A percentile compares a stretch with the other conserved stretches of the same genome.
phyloP scores from a whole-genome alignment of 176 grass and related monocot species.

The Oryza australiensis region DNA sequence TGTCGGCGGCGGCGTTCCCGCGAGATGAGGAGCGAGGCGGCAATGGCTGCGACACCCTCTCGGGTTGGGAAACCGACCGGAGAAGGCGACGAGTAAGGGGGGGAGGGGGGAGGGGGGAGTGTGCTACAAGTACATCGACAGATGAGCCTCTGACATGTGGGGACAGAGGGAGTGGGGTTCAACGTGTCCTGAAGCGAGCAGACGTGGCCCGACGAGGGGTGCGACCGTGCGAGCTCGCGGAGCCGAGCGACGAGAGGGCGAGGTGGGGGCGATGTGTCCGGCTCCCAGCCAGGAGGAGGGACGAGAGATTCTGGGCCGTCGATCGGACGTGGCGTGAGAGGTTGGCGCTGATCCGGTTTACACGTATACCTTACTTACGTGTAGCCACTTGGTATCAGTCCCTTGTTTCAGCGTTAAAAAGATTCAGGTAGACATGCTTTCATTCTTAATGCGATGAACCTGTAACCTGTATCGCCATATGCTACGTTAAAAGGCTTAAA shows the following conservation, averaged over 20 bases:
- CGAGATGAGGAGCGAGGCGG: background rate
- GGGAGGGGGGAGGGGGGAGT: background rate
- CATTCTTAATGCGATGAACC: too few species aligned
- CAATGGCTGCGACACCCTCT: conserved; percentile 34
- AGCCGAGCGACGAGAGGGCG: conserved; percentile 32
- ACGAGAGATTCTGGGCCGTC: conserved; percentile 1
- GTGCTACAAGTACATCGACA: conserved; percentile 28
- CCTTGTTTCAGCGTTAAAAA: background rate
- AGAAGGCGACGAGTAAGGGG: background rate
- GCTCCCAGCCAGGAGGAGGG: conserved; percentile 33
- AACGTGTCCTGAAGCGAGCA: conserved; percentile 19
- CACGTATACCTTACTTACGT: background rate
- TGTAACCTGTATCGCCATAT: too few species aligned
- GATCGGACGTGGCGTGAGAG: background rate
- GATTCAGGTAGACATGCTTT: too few species aligned
- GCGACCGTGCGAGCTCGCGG: background rate
- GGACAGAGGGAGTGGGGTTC: background rate
- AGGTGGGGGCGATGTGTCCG: conserved; percentile 53
- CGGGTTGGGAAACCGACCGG: conserved; percentile 16
- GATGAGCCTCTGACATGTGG: conserved; percentile 15
- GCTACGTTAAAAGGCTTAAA: too few species aligned
- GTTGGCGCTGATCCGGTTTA: background rate
- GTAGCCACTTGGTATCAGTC: background rate
- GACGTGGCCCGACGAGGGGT: conserved; percentile 30
- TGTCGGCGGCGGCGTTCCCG: background rate